Evolutionary conservation across 768 basidiomycete genomes (phyloP), one percentile per base, ranked within the genome.

Genomic region (Auricularia auricula-judae): DNA sequence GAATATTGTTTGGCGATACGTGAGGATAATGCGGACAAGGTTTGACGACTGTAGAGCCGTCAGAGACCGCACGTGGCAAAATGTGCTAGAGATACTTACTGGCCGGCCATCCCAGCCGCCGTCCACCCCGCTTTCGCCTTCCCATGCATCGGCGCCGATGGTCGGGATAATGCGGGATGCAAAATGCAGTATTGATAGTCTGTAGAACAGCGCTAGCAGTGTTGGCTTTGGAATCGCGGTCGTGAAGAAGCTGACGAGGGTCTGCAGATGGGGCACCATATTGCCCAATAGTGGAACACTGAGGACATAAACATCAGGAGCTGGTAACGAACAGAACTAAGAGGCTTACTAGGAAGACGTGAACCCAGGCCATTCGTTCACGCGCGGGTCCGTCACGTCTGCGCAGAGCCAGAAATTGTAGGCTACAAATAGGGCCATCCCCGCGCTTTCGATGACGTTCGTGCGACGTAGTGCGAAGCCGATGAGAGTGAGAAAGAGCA

Each of bases 331-430:
- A 59, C 58, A 53, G 23, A 10, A 29, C 23, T 18, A 36, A 53
- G 8, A 14, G 81, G 29, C 87, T 62, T 74, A 92, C 90, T 91
- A 91, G 62, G 88, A 86, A 11, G 87, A 87, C 8, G 56, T 59
- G 34, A 59, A 59, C 42, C 86, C 84, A 10, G 86, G 39, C 29
- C 62, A 66, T 36, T 63, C 53, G 54, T 66, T 61, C 63, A 58
- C 60, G 18, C 56, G 66, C 44, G 47, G 83, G 70, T 89, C 86
- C 34, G 84, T 85, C 88, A 85, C 63, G 84, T 82, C 68, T 85
- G 83, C 89, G 71, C 91, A 92, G 39, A 93, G 79, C 93, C 93
- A 94, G 39, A 94, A 83, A 67, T 92, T 92, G 74, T 91, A 93
- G 4, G 92, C 91, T 51, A 97, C 83, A 73, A 95, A 92, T 34